Conservation (phyloP, 371 early-diverging fungal species). For the Mucor saturninus region DNA sequence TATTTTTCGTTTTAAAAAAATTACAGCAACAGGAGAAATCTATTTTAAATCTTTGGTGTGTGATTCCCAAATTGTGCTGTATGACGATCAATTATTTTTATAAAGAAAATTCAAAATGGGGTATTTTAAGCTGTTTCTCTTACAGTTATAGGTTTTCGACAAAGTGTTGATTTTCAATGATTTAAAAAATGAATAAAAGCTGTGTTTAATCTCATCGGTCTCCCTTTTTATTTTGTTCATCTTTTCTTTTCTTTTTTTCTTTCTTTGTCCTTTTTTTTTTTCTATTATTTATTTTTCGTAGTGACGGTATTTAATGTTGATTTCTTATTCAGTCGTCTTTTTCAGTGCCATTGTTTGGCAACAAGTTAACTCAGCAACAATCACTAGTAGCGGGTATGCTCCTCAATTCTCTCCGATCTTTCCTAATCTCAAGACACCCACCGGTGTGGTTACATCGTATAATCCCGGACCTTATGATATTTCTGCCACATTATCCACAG, state of each 20-base stretch:
- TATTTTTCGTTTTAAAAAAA: too few relatives aligned
- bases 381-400: slow-evolving; percentile 3
- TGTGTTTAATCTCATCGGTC: too few relatives aligned
- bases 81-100: too few relatives aligned
- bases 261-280: neutral
- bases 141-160: neutral
- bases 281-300: neutral
- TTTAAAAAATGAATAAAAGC: too few relatives aligned
- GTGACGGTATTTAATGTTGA: neutral
- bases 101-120: too few relatives aligned
- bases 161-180: too few relatives aligned
- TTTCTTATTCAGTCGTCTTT: slow-evolving; percentile 2
- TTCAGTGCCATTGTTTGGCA: neutral
- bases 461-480: slow-evolving; percentile 32
- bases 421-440: slow-evolving; percentile 30
- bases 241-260: neutral
- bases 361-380: slow-evolving; percentile 15
- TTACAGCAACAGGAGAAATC: too few relatives aligned
- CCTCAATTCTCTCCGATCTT: slow-evolving; percentile 42
- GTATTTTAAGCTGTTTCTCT: too few relatives aligned
- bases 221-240: neutral
- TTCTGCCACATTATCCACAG: slow-evolving; percentile 13
- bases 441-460: slow-evolving; percentile 36
- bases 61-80: too few relatives aligned
- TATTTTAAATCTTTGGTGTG: too few relatives aligned